These are phyloP conservation scores for Xylariaceae sp. DNA, from an alignment of 2,329 filamentous ascomycete genomes.

Conservation along the genomic window DNA sequence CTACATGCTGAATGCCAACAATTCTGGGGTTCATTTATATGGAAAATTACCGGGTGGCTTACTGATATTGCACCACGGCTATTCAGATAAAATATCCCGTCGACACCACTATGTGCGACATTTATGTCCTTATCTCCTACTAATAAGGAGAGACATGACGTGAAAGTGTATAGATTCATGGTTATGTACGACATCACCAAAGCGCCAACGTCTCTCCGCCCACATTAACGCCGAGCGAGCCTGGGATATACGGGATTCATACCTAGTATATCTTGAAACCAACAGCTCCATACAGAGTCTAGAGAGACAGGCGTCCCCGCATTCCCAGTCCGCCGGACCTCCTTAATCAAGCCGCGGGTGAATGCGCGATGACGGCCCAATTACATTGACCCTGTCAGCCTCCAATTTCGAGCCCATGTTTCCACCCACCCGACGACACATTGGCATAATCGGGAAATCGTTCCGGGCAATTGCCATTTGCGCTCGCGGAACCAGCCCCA, in stretches of 20 bases:
- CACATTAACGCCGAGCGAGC: background rate
- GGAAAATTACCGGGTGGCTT: conserved; percentile 34
- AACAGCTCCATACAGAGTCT: background rate
- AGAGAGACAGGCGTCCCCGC: conserved; percentile 11
- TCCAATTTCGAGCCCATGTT: conserved; percentile 28
- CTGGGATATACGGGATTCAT: background rate
- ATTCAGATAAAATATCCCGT: conserved; percentile 21
- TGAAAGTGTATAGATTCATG: background rate
- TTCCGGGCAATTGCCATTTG: conserved; percentile 41
- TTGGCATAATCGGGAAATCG: conserved; percentile 34
- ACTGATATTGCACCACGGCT: conserved; percentile 30
- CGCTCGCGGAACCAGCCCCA: conserved; percentile 36
- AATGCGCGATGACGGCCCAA: conserved; percentile 23
- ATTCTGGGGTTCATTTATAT: conserved; percentile 26
- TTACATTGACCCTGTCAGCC: conserved; percentile 39
- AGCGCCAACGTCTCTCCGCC: background rate
- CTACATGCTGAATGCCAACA: conserved; percentile 24
- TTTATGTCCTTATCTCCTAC: background rate
- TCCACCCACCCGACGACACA: conserved; percentile 36
- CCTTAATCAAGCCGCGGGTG: conserved; percentile 30
- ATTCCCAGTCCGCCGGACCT: conserved; percentile 24
- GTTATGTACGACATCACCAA: background rate
- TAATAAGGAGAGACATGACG: no score
- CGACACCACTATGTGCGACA: conserved; percentile 22
- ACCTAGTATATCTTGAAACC: background rate